Evolutionary conservation across 1,284 basidiomycete species (phyloP).

Genomic region (Ceratobasidium sp.): DNA sequence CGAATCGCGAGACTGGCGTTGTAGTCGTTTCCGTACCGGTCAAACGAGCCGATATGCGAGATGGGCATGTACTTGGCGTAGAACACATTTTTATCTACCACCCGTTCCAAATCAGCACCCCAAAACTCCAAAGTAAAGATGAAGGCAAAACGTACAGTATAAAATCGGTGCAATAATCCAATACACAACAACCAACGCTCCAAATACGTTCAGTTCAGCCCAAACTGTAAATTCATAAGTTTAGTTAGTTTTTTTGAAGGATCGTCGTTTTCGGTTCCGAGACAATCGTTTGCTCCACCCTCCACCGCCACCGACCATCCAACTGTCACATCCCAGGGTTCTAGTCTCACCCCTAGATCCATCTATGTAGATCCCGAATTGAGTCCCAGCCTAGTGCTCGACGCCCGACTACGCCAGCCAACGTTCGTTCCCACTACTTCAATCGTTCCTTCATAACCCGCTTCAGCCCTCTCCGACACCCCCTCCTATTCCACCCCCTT

Average conservation of each 20-base stretch:
- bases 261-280: background rate
- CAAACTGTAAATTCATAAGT: conserved; percentile 53
- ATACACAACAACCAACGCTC: conserved; percentile 83
- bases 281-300: too few species aligned
- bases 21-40: conserved; percentile 79
- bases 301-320: conserved; percentile 2
- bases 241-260: background rate
- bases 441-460: background rate
- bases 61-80: conserved; percentile 68
- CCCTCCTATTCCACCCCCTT: background rate
- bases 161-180: conserved; percentile 81
- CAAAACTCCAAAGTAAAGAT: background rate
- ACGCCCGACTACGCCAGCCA: too few species aligned
- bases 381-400: conserved; percentile 6
- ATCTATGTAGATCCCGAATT: conserved; percentile 1
- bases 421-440: too few species aligned
- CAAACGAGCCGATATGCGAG: conserved; percentile 74
- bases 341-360: conserved; percentile 11
- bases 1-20: conserved; percentile 69
- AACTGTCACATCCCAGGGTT: background rate
- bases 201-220: conserved; percentile 80
- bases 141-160: conserved; percentile 63
- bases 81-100: conserved; percentile 69
- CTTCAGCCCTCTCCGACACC: background rate
- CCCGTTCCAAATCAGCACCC: background rate